Base-by-base conservation (phyloP, 345 rosid species). In the Syzygium jambos region DNA sequence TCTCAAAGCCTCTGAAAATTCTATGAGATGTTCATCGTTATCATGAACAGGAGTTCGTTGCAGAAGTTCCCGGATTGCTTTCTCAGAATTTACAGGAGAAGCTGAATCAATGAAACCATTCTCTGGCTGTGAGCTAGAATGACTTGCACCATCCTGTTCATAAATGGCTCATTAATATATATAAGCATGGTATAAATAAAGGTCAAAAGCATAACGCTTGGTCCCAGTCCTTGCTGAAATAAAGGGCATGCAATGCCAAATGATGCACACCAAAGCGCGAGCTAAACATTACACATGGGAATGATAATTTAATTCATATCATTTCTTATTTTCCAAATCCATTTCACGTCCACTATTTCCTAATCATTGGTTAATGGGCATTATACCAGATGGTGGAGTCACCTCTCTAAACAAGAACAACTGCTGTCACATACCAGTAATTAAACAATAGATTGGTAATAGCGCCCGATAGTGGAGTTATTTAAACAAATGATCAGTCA, bases 1-100 rank as follows among this genome's bases (percentile, higher is more conserved):
- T 95, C 99, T 93, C 87, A 98, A 52, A 84, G 99, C 97, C 93
- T 95, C 99, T 2, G 99, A 96, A 88, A 98, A 96, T 90, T 98
- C 99, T 63, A 96, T 89, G 15, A 96, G 98, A 93, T 98, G 98
- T 87, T 96, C 98, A 78, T 96, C 99, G 9, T 90, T 90, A 73
- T 94, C 97, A 63, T 91, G 95, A 87, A 95, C 90, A 82, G 97
- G 98, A 91, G 95, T 93, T 92, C 93, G 96, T 87, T 93, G 94
- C 91, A 96, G 95, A 89, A 96, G 90, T 89, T 96, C 99, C 78
- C 93, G 95, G 88, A 98, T 96, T 85, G 98, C 98, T 88, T 96
- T 96, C 95, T 98, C 99, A 5, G 98, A 93, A 85, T 91, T 96
- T 85, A 92, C 68, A n/a, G 92, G 57, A 84, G 95, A 87, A 84